A percentile compares a stretch with the other conserved stretches of the same genome.
Evolutionary conservation across 495 filamentous ascomycete genomes (phyloP).

Genomic region (Tuber brumale): DNA sequence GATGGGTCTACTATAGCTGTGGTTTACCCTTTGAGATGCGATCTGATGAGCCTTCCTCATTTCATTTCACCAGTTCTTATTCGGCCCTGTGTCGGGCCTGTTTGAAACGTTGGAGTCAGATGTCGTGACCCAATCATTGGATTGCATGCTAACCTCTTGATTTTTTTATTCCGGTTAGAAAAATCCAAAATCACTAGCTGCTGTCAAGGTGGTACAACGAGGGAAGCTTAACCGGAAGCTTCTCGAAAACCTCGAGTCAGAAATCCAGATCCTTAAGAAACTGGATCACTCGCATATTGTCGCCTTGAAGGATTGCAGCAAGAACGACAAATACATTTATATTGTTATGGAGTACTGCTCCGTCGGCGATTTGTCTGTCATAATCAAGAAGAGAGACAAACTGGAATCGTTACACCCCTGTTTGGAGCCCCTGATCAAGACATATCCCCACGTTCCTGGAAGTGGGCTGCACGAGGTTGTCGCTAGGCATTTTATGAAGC

Average conservation of each 20-base stretch:
- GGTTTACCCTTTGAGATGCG: constrained; percentile 19
- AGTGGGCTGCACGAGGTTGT: constrained; percentile 89
- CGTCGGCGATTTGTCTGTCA: constrained; percentile 82
- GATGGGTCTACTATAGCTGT: constrained; percentile 17
- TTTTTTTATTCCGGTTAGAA: constrained; percentile 40
- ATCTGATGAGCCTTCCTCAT: constrained; percentile 19
- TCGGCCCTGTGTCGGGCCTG: constrained; percentile 26
- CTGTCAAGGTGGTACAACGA: constrained; percentile 92
- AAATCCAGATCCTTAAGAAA: constrained; percentile 88
- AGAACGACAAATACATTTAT: constrained; percentile 80
- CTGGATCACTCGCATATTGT: constrained; percentile 96
- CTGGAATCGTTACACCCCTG: constrained; percentile 61
- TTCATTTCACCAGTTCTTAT: constrained; percentile 29
- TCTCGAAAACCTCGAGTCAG: constrained; percentile 87
- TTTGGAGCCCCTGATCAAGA: constrained; percentile 75
- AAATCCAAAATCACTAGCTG: constrained; percentile 62
- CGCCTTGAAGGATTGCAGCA: constrained; percentile 85
- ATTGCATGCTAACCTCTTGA: constrained; percentile 27
- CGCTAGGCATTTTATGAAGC: constrained; percentile 90
- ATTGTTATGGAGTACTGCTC: constrained; percentile 98
- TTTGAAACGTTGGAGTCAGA: constrained; percentile 33
- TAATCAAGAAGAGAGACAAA: constrained; percentile 86
- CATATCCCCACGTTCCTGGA: constrained; percentile 74
- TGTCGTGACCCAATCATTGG: constrained; percentile 23
- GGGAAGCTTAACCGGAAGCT: constrained; percentile 87